Evolutionary conservation across 345 rosid genomes (phyloP), one percentile per base, ranked within the genome.

Genomic region (Jatropha curcas): DNA sequence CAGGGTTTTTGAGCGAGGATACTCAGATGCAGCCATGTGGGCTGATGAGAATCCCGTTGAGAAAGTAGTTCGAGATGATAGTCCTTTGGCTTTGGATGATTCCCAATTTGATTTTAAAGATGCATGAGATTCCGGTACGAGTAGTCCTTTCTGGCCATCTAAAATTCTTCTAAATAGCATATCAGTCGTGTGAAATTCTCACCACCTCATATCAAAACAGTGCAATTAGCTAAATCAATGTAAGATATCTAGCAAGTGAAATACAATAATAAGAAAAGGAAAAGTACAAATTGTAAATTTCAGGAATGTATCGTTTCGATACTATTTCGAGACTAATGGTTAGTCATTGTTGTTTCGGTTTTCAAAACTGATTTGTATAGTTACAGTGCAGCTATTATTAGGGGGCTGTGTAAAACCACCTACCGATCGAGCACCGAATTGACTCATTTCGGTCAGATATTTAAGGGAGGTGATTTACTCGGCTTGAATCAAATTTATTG

Each of bases 1-100:
- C 66, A 68, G 71, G 59, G 87, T 95, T 64, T 95, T 92, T 71
- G 92, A 95, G 82, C 75, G 83, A 0, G 99, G 99, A 65, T 91
- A 89, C 69, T 70, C 75, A 14, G 97, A 95, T 76, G 98, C 97
- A n/a, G 89, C 86, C 0, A 87, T 74, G 25, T 95, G 98, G 98
- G 91, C 92, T 12, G 81, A 78, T 75, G 55, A 76, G 60, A 95
- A 92, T 82, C 96, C 93, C 5, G 84, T 75, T 16, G 83, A 83
- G 17, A 62, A 86, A 76, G 65, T 86, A 39, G 92, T 88, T 67
- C 77, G 76, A 55, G 87, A 81, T 60, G 82, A 72, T 50, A 43
- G 67, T 65, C 72, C 77, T 0, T n/a, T 3, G 10, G 65, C 45
- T 20, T 34, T 39, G 13, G 31, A 31, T 34, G 5, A 17, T 28